Evolutionary conservation across 345 rosid genomes (phyloP).

Genomic region (Gynandropsis gynandra): DNA sequence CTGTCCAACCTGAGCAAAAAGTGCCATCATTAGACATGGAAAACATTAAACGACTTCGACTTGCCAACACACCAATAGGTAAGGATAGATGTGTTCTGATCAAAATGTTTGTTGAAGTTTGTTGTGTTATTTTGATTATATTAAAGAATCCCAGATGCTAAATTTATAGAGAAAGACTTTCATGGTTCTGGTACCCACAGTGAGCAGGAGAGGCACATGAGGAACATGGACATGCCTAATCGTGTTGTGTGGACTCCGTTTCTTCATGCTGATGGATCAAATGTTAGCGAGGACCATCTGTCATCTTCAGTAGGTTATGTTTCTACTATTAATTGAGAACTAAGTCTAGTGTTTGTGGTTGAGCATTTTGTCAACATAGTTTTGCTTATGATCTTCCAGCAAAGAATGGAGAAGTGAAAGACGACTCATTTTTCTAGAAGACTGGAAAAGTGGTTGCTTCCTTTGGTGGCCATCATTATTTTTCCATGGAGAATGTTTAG

Average conservation of each 20-base stretch:
- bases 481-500: constrained; percentile 37
- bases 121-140: constrained; percentile 7
- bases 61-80: constrained; percentile 31
- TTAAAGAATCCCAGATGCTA: constrained; percentile 27
- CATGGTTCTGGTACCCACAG: constrained; percentile 30
- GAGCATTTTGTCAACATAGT: not conserved
- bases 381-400: constrained; percentile 19
- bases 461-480: constrained; percentile 23
- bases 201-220: constrained; percentile 44
- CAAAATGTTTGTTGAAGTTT: constrained; percentile 10
- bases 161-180: constrained; percentile 37
- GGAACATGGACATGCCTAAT: constrained; percentile 69
- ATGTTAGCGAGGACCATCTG: constrained; percentile 36
- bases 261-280: constrained; percentile 45
- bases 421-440: constrained; percentile 21
- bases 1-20: constrained; percentile 35
- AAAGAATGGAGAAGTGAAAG: constrained; percentile 34
- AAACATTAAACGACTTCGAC: constrained; percentile 30
- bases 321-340: constrained; percentile 1
- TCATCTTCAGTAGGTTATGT: constrained; percentile 37
- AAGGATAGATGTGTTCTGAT: constrained; percentile 23
- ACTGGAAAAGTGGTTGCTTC: constrained; percentile 18
- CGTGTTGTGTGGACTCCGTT: constrained; percentile 65
- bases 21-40: constrained; percentile 27
- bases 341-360: constrained; percentile 13